phyloP scores from a whole-genome alignment of 2,329 filamentous ascomycete species.

The Penicillium oxalicum region DNA sequence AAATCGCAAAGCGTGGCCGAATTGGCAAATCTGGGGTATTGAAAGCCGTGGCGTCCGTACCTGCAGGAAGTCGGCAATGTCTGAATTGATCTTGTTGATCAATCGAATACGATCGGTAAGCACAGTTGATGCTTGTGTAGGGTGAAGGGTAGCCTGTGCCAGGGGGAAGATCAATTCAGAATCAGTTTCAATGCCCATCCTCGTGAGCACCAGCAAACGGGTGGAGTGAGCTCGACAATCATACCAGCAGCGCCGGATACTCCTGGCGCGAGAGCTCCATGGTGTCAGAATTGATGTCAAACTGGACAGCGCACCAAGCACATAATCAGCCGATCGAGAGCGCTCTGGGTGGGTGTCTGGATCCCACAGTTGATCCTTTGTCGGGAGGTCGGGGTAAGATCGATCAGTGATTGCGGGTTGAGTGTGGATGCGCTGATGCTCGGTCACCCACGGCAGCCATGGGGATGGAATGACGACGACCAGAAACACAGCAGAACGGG shows the following conservation, averaged over 20 bases:
- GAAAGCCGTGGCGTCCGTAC: slow-evolving; percentile 46
- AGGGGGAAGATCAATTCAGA: neutral
- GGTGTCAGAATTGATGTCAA: slow-evolving; percentile 21
- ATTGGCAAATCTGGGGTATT: neutral
- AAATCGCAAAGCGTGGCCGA: slow-evolving; percentile 3
- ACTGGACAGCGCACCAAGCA: slow-evolving; percentile 20
- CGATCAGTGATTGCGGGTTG: slow-evolving; percentile 14
- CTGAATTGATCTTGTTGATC: slow-evolving; percentile 76
- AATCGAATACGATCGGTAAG: slow-evolving; percentile 83
- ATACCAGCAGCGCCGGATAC: slow-evolving; percentile 91
- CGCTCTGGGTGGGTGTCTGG: slow-evolving; percentile 1
- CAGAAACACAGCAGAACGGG: slow-evolving; percentile 6
- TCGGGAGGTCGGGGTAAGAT: slow-evolving; percentile 5
- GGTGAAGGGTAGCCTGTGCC: slow-evolving; percentile 70
- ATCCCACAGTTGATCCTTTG: slow-evolving; percentile 3
- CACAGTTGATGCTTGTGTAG: slow-evolving; percentile 70
- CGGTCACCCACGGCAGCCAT: slow-evolving; percentile 20
- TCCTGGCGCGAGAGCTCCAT: slow-evolving; percentile 81
- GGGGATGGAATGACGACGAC: slow-evolving; percentile 22
- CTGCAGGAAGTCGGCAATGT: slow-evolving; percentile 96
- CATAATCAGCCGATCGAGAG: slow-evolving; percentile 26
- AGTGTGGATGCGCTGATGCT: slow-evolving; percentile 11
- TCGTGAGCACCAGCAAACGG: slow-evolving; percentile 10
- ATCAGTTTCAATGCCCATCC: slow-evolving; percentile 11
- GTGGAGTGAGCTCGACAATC: slow-evolving; percentile 29